These are phyloP conservation scores for Eutrema japonicum DNA, from an alignment of 345 rosid genomes.

Conservation along the genomic window DNA sequence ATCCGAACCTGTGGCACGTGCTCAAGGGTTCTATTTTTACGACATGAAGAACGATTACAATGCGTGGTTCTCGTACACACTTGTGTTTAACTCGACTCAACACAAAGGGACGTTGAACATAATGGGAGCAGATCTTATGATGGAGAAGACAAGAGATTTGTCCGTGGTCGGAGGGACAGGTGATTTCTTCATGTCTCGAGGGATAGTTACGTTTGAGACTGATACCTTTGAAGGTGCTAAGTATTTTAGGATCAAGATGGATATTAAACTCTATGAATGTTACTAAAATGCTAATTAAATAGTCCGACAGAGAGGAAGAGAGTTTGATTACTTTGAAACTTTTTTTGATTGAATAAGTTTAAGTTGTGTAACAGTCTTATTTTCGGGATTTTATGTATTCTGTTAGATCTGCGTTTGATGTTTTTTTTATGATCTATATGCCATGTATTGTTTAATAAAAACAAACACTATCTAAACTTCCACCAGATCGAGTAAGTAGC, in stretches of 20 bases:
- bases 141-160: constrained; percentile 70
- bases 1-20: constrained; percentile 54
- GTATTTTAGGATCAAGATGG: constrained; percentile 57
- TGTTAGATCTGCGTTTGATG: constrained; percentile 1
- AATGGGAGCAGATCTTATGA: constrained; percentile 68
- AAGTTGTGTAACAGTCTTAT: constrained; percentile 1
- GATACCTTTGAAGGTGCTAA: constrained; percentile 60
- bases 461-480: no score
- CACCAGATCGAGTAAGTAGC: no score
- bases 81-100: constrained; percentile 67
- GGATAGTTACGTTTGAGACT: constrained; percentile 65
- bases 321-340: neutral
- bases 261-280: constrained; percentile 47
- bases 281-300: constrained; percentile 15
- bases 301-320: neutral
- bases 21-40: constrained; percentile 74
- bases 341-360: constrained; percentile 13
- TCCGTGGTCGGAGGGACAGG: constrained; percentile 78
- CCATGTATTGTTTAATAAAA: no score
- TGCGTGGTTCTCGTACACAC: constrained; percentile 66
- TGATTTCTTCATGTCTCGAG: constrained; percentile 79
- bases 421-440: no score
- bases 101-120: constrained; percentile 65
- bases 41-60: constrained; percentile 51
- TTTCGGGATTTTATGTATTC: constrained; percentile 6